These are phyloP conservation scores for Penicillium steckii DNA, from an alignment of 495 filamentous ascomycete species.

Conservation along the genomic window DNA sequence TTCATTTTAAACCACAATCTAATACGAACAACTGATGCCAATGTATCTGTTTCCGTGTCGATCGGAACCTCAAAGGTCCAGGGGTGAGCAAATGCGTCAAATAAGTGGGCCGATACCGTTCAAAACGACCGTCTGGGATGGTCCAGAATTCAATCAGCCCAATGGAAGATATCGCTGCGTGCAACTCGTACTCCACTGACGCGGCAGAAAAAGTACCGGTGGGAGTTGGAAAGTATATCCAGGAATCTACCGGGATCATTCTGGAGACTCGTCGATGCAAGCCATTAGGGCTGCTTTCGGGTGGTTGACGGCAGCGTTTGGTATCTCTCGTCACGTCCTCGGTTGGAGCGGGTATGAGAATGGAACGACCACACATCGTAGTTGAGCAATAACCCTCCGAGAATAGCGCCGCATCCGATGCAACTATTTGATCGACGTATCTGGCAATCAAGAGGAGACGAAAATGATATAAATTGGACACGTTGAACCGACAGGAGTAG, in stretches of 20 bases:
- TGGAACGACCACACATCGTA: too few species aligned
- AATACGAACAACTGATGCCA: not conserved
- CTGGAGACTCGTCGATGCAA: not conserved
- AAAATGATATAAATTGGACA: not conserved
- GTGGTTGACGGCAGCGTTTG: not conserved
- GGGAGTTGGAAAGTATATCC: not conserved
- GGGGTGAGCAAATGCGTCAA: conserved; percentile 13
- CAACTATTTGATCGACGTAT: not conserved
- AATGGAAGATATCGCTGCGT: not conserved
- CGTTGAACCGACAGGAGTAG: not conserved
- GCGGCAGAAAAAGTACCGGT: not conserved
- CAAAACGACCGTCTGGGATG: conserved; percentile 4
- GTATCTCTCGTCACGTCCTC: not conserved
- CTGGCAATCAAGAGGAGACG: not conserved
- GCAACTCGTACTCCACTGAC: not conserved
- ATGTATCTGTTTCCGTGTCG: conserved; percentile 14
- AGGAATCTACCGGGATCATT: not conserved
- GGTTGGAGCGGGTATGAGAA: not conserved
- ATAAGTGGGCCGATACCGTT: conserved; percentile 6
- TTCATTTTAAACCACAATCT: not conserved
- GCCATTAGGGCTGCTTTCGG: not conserved
- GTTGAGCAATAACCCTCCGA: conserved; percentile 1
- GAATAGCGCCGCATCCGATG: not conserved
- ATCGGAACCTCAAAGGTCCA: conserved; percentile 2
- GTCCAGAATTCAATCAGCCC: conserved; percentile 8